Percentiles rank a stretch among this genome's conserved stretches.
Evolutionary conservation across 2,329 filamentous ascomycete genomes (phyloP).

Genomic region (Xylariaceae sp.): DNA sequence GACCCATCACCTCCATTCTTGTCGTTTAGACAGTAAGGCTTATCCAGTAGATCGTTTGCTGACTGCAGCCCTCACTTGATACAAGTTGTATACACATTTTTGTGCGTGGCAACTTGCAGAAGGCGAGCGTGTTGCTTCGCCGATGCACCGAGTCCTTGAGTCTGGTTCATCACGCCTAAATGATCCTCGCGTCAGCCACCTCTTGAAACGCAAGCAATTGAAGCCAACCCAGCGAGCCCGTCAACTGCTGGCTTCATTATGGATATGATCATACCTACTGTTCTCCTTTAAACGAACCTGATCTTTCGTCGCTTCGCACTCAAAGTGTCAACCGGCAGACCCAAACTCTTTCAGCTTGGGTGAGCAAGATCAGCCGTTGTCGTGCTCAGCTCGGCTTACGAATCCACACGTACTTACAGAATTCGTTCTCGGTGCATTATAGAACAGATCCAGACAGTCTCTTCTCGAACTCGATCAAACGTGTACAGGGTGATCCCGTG

Average conservation of each 20-base stretch:
- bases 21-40: too few relatives aligned
- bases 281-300: conserved; percentile 1
- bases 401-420: background rate
- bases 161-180: conserved; percentile 1
- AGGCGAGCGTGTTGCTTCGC: too few relatives aligned
- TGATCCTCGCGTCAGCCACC: conserved; percentile 20
- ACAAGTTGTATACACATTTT: too few relatives aligned
- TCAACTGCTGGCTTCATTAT: conserved; percentile 3
- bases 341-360: background rate
- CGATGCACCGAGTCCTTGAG: too few relatives aligned
- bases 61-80: too few relatives aligned
- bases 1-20: too few relatives aligned
- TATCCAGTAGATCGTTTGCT: too few relatives aligned
- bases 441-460: background rate
- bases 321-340: conserved; percentile 1
- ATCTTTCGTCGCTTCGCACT: background rate
- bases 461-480: background rate
- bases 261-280: conserved; percentile 5
- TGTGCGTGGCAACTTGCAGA: too few relatives aligned
- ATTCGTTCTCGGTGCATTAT: background rate
- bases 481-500: too few relatives aligned
- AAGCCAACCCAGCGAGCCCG: background rate
- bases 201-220: conserved; percentile 15
- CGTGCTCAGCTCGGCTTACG: background rate
- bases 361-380: conserved; percentile 1